A percentile compares a stretch with the other conserved stretches of the same genome.
Conservation (phyloP, 2,329 filamentous ascomycete genomes). For the Macrophomina pseudophaseolina region DNA sequence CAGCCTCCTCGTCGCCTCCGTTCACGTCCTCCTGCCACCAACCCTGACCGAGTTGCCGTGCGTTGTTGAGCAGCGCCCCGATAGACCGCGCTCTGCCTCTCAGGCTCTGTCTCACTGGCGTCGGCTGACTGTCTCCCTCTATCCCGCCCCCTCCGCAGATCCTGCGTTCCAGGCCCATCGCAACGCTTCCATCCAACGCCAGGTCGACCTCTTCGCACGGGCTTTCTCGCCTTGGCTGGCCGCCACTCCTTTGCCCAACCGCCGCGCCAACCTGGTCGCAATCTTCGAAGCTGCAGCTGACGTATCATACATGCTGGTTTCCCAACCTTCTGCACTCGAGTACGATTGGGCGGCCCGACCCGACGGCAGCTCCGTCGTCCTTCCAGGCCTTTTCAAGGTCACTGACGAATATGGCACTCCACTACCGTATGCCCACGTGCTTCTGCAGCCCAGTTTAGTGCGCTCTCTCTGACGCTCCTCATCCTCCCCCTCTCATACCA, state of each 20-base stretch:
- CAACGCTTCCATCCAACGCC: background rate
- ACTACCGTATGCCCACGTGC: background rate
- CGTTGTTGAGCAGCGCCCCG: background rate
- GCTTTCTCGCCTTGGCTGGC: background rate
- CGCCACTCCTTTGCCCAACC: background rate
- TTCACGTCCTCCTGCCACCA: background rate
- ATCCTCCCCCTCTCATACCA: background rate
- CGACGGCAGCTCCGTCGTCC: background rate
- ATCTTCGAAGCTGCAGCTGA: constrained; percentile 3
- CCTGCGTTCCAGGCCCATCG: background rate
- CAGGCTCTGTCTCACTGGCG: constrained; percentile 11
- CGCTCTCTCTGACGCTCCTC: background rate
- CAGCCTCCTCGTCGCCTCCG: background rate
- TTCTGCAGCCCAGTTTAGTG: background rate
- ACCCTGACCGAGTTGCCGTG: background rate
- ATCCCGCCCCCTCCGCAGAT: background rate
- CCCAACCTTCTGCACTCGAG: background rate
- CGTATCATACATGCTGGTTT: background rate
- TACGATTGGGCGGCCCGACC: constrained; percentile 4
- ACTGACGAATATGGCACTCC: background rate
- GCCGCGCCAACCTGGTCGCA: background rate
- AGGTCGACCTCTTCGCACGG: background rate
- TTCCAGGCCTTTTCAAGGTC: background rate
- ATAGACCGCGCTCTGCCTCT: background rate
- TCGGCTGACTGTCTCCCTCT: background rate